Evolutionary conservation across 306 rosid species (phyloP).

Genomic region (Vicia sativa): DNA sequence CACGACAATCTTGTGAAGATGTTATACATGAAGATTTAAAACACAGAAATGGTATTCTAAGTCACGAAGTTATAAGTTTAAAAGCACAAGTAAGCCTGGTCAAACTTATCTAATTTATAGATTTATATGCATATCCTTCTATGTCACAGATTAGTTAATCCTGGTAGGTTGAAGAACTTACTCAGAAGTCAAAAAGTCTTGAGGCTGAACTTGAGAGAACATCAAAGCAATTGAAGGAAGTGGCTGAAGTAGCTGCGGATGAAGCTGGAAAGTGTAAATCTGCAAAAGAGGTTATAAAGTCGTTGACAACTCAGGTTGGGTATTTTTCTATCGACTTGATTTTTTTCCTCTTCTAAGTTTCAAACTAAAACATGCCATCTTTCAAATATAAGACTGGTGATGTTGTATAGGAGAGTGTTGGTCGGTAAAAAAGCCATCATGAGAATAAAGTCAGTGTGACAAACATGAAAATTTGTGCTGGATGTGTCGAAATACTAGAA

Average conservation of each 20-base stretch:
- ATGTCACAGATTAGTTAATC: conserved; percentile 20
- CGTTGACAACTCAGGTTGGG: conserved; percentile 83
- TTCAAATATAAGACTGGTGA: background rate
- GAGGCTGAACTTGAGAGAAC: conserved; percentile 82
- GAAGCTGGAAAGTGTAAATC: conserved; percentile 92
- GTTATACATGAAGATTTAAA: conserved; percentile 53
- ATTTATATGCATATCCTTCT: conserved; percentile 23
- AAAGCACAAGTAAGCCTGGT: conserved; percentile 71
- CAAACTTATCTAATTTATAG: conserved; percentile 1
- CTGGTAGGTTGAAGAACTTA: conserved; percentile 78
- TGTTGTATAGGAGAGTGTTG: background rate
- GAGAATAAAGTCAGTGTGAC: background rate
- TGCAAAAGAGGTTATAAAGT: conserved; percentile 88
- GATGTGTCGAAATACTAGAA: background rate
- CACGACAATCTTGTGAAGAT: conserved; percentile 60
- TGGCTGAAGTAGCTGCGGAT: conserved; percentile 75
- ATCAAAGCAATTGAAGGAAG: conserved; percentile 72
- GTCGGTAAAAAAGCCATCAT: background rate
- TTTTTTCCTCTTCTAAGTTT: conserved; percentile 15
- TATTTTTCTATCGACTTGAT: conserved; percentile 26
- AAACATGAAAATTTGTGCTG: background rate
- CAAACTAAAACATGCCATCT: background rate
- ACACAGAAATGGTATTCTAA: conserved; percentile 64
- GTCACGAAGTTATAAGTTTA: conserved; percentile 69
- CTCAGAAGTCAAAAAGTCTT: conserved; percentile 65